phyloP scores from a whole-genome alignment of 495 filamentous ascomycete genomes.

The Annulohypoxylon bovei region DNA sequence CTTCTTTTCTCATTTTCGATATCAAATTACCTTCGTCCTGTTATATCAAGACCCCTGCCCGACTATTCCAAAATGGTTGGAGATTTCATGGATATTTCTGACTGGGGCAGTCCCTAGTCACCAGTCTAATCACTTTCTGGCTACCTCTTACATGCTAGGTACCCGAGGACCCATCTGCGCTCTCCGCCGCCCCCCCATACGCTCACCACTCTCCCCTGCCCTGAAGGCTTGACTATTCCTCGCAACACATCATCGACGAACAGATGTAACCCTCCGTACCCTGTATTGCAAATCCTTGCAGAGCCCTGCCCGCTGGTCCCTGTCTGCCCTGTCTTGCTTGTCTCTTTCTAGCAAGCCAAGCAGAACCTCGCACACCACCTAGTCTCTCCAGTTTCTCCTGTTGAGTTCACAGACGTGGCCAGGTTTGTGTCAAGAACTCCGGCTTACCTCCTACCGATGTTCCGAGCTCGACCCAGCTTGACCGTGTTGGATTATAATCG shows the following conservation, averaged over 20 bases:
- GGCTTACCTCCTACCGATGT: constrained; percentile 64
- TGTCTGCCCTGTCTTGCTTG: constrained; percentile 47
- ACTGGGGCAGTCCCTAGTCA: constrained; percentile 45
- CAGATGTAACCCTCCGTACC: constrained; percentile 57
- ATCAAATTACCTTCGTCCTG: constrained; percentile 48
- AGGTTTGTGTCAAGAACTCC: constrained; percentile 61
- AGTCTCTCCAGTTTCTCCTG: constrained; percentile 43
- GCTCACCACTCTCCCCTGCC: constrained; percentile 40
- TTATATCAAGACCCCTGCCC: constrained; percentile 47
- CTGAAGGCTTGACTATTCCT: constrained; percentile 40
- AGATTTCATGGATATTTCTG: constrained; percentile 39
- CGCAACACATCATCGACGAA: constrained; percentile 55
- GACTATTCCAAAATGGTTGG: constrained; percentile 47
- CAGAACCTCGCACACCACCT: constrained; percentile 54
- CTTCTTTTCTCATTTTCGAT: constrained; percentile 36
- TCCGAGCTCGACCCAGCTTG: constrained; percentile 58
- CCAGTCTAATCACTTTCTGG: constrained; percentile 45
- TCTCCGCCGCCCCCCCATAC: constrained; percentile 47
- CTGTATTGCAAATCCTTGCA: constrained; percentile 49
- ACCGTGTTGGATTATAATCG: constrained; percentile 54
- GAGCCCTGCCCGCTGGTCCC: constrained; percentile 47
- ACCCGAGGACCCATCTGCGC: constrained; percentile 44
- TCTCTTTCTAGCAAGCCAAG: constrained; percentile 56
- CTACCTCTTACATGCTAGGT: constrained; percentile 44
- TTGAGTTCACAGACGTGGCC: constrained; percentile 57